Evolutionary conservation across 257 asterid species (phyloP), one percentile per base, ranked within the genome.

Genomic region (Solanum phureja): DNA sequence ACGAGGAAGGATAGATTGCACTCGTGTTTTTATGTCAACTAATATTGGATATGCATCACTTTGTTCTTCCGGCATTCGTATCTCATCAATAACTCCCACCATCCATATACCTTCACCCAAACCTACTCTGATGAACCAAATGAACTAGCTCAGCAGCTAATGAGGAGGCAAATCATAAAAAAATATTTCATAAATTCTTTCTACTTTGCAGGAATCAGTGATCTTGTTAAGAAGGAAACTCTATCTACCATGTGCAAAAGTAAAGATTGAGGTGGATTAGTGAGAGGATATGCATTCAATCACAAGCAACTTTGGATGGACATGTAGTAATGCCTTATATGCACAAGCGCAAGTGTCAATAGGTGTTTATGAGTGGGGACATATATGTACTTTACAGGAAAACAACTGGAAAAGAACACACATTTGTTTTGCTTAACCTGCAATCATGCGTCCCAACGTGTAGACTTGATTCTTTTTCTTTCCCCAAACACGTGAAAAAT

Each of bases 21-120:
- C 92, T 84, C 99, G 95, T 83, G 98, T 96, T 94, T 96, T 96
- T 42, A 94, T 95, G 91, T 96, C 99, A 73, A 94, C 97, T 86
- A 96, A 86, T 35, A 88, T 87, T 84, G 98, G 95, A 85, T 69
- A 86, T 92, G 91, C 91, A 62, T 91, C 92, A 86, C 90, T 72
- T 81, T 91, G 94, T 19, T 91, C 89, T 86, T 37, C 76, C 69
- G 94, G 91, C 97, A 95, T 93, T 52, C 96, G 92, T 87, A 96
- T 87, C 91, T 96, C 98, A 94, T 96, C 99, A 72, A 96, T 92
- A 86, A 95, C 86, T 86, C 99, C 99, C 74, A 93, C 96, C 94
- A 95, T 93, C 98, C 98, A 96, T 44, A 95, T 92, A 86, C 98
- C 98, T 93, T 93, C 93, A 71, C 87, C 92, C 86, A 92, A 93